These are phyloP conservation scores for Beauveria brongniartii DNA, from an alignment of 2,329 filamentous ascomycete species.

Conservation along the genomic window DNA sequence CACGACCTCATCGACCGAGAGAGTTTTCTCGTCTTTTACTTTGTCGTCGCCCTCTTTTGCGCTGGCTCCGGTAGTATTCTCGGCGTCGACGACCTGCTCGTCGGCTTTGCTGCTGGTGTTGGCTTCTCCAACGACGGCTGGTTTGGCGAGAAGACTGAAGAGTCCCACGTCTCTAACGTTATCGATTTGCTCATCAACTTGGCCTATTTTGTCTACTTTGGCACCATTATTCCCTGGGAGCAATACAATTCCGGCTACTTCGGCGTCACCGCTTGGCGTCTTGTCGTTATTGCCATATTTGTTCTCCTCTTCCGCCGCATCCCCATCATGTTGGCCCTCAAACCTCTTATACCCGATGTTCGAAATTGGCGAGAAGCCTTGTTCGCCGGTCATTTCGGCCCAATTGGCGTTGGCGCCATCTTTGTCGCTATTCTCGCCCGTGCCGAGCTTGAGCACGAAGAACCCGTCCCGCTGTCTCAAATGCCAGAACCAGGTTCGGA, in stretches of 20 bases:
- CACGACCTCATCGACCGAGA: constrained; percentile 86
- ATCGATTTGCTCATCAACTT: constrained; percentile 96
- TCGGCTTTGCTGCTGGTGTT: constrained; percentile 93
- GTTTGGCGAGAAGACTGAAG: constrained; percentile 97
- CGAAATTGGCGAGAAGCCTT: constrained; percentile 97
- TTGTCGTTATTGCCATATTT: constrained; percentile 88
- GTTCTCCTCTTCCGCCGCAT: constrained; percentile 95
- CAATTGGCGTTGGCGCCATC: constrained; percentile 93
- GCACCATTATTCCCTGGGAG: constrained; percentile 93
- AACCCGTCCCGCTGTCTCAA: constrained; percentile 63
- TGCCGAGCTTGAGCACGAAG: constrained; percentile 75
- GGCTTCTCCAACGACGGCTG: constrained; percentile 99
- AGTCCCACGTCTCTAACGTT: constrained; percentile 97
- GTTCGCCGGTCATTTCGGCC: constrained; percentile 95
- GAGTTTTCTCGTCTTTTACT: constrained; percentile 98
- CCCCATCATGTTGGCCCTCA: constrained; percentile 84
- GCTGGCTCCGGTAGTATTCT: constrained; percentile 87
- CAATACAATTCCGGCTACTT: constrained; percentile 71
- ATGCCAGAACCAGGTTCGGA: constrained; percentile 47
- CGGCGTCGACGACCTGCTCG: constrained; percentile 85
- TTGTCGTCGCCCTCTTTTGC: constrained; percentile 90
- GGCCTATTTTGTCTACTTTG: constrained; percentile 96
- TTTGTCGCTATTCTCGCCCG: constrained; percentile 90
- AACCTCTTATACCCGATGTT: constrained; percentile 89
- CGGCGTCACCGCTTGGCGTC: constrained; percentile 76